These are phyloP conservation scores for Cercospora beticola DNA, from an alignment of 2,329 filamentous ascomycete species.

Conservation along the genomic window DNA sequence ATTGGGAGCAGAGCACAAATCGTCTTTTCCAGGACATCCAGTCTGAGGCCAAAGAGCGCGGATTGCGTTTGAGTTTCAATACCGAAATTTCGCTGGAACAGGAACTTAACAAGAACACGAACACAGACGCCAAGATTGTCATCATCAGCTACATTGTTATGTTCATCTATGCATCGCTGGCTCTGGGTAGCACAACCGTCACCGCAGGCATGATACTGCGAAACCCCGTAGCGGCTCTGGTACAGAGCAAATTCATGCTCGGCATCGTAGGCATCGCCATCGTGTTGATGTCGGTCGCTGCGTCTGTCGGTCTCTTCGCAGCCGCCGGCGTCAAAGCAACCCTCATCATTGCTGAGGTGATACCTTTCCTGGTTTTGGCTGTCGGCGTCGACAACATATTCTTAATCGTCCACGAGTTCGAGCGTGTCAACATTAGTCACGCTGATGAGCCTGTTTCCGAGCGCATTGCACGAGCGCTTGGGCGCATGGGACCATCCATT, in stretches of 20 bases:
- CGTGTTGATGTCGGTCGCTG: conserved; percentile 94
- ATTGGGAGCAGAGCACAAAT: conserved; percentile 83
- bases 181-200: conserved; percentile 82
- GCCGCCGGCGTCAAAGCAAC: conserved; percentile 90
- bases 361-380: conserved; percentile 92
- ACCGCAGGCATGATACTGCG: conserved; percentile 73
- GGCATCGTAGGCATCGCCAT: conserved; percentile 94
- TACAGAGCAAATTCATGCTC: conserved; percentile 94
- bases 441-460: conserved; percentile 85
- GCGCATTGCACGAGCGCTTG: conserved; percentile 81
- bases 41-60: conserved; percentile 71
- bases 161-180: conserved; percentile 95
- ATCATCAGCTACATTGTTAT: conserved; percentile 97
- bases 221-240: conserved; percentile 80
- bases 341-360: conserved; percentile 96
- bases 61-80: conserved; percentile 86
- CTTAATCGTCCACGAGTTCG: conserved; percentile 96
- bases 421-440: conserved; percentile 87
- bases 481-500: conserved; percentile 95
- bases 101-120: conserved; percentile 96
- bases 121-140: conserved; percentile 96
- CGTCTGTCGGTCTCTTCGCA: conserved; percentile 92
- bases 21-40: conserved; percentile 74
- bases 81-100: conserved; percentile 94
- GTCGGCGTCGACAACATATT: conserved; percentile 99